Evolutionary conservation across 495 filamentous ascomycete species (phyloP).

Genomic region (Sabuloglossum arenarium): DNA sequence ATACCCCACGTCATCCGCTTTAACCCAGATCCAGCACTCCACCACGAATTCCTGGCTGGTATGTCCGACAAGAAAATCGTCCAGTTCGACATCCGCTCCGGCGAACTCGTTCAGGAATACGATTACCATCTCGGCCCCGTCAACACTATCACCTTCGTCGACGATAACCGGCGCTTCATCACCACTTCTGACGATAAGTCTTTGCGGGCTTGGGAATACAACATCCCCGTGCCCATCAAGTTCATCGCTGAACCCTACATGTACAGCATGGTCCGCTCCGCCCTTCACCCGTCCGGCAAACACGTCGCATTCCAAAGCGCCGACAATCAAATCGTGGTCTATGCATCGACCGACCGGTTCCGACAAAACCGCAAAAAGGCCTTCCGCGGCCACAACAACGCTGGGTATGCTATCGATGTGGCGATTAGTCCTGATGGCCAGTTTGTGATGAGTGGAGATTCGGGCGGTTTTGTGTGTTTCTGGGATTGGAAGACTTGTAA

Average conservation of each 20-base stretch:
- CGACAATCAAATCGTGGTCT: constrained; percentile 94
- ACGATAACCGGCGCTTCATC: constrained; percentile 88
- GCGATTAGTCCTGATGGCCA: constrained; percentile 78
- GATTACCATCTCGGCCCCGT: constrained; percentile 94
- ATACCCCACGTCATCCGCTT: constrained; percentile 89
- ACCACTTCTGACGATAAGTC: constrained; percentile 94
- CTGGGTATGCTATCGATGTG: constrained; percentile 82
- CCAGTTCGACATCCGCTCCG: constrained; percentile 79
- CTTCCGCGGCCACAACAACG: constrained; percentile 87
- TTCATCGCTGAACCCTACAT: constrained; percentile 91
- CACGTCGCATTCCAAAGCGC: constrained; percentile 80
- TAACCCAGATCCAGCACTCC: constrained; percentile 56
- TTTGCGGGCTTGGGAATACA: constrained; percentile 90
- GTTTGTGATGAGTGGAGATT: constrained; percentile 68
- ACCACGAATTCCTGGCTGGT: constrained; percentile 82
- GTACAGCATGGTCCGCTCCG: constrained; percentile 70
- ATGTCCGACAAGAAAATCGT: constrained; percentile 98
- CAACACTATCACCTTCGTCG: constrained; percentile 94
- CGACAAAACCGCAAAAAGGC: constrained; percentile 92
- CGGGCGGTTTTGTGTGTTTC: constrained; percentile 73
- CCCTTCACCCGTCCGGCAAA: constrained; percentile 72
- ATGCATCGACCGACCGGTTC: constrained; percentile 84
- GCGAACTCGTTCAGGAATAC: constrained; percentile 86
- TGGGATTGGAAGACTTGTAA: constrained; percentile 99
- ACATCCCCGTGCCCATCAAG: constrained; percentile 80